Evolutionary conservation across 805 yeast species (phyloP).

Genomic region (Metschnikowia cubensis): DNA sequence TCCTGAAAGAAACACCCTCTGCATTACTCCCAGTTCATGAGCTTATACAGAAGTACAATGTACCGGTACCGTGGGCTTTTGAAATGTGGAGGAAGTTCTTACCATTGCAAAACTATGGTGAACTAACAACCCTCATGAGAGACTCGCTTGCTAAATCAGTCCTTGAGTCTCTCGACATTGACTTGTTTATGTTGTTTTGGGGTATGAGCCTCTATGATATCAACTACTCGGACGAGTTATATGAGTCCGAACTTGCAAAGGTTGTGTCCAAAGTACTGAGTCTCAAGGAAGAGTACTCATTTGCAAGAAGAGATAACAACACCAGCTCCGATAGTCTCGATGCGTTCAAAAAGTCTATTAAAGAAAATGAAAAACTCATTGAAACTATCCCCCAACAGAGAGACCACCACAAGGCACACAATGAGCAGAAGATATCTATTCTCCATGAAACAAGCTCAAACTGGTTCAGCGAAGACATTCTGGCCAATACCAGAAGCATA

Average conservation of each 20-base stretch:
- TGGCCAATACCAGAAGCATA: conserved; percentile 3
- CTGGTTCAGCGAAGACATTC: conserved; percentile 39
- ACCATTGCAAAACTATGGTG: conserved; percentile 22
- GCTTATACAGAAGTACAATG: conserved; percentile 39
- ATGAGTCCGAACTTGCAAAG: conserved; percentile 44
- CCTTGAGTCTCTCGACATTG: conserved; percentile 18
- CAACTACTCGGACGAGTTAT: conserved; percentile 46
- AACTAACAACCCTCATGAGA: conserved; percentile 1
- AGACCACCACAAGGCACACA: conserved; percentile 42
- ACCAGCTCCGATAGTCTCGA: conserved; percentile 17
- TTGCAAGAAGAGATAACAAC: conserved; percentile 24
- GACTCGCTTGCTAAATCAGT: conserved; percentile 8
- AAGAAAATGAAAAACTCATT: conserved; percentile 23
- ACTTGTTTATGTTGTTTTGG: conserved; percentile 57
- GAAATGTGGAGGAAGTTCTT: conserved; percentile 66
- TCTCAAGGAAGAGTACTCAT: conserved; percentile 31
- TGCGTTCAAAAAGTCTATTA: conserved; percentile 23
- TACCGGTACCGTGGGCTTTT: conserved; percentile 64
- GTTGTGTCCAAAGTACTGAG: conserved; percentile 33
- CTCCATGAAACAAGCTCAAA: conserved; percentile 22
- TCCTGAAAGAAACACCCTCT: conserved; percentile 30
- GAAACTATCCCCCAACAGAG: conserved; percentile 36
- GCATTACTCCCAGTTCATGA: conserved; percentile 39
- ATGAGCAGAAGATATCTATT: conserved; percentile 24
- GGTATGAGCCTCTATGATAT: conserved; percentile 67